Conservation (phyloP, 495 filamentous ascomycete species). For the Penicillium robsamsonii region DNA sequence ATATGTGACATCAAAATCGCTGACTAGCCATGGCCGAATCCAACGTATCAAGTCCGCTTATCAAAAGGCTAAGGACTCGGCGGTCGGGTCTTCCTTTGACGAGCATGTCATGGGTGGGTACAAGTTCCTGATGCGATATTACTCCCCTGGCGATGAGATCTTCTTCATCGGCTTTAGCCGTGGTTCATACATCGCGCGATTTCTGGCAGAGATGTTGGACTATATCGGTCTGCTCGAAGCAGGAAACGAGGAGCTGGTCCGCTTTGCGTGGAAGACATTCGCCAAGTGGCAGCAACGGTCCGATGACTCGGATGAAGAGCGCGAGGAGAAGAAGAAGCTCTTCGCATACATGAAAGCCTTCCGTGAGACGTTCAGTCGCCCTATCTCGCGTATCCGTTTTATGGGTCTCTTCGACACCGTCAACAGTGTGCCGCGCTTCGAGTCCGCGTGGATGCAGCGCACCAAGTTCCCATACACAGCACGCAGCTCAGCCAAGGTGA, state of each 20-base stretch:
- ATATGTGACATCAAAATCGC: conserved; percentile 65
- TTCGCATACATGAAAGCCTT: conserved; percentile 79
- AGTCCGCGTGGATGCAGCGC: conserved; percentile 82
- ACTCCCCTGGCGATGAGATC: conserved; percentile 75
- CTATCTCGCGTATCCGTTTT: conserved; percentile 63
- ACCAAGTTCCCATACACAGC: conserved; percentile 82
- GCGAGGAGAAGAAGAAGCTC: conserved; percentile 61
- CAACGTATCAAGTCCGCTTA: conserved; percentile 73
- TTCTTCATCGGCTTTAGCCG: conserved; percentile 82
- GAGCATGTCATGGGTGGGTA: conserved; percentile 84
- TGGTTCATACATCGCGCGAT: conserved; percentile 83
- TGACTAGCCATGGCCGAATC: conserved; percentile 62
- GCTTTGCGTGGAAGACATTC: conserved; percentile 88
- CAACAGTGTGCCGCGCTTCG: conserved; percentile 79
- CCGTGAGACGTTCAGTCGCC: conserved; percentile 79
- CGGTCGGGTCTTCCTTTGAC: conserved; percentile 78
- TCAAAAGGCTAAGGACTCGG: conserved; percentile 79
- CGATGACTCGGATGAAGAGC: conserved; percentile 53
- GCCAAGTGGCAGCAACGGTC: conserved; percentile 76
- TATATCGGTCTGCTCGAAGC: conserved; percentile 74
- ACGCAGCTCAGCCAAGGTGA: conserved; percentile 66
- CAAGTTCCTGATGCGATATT: conserved; percentile 86
- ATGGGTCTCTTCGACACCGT: conserved; percentile 57
- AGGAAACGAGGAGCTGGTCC: conserved; percentile 85
- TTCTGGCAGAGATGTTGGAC: conserved; percentile 84